Percentiles rank a stretch among this genome's conserved stretches.
Conservation (phyloP, 768 basidiomycete genomes). For the Phlegmacium glaucopus region DNA sequence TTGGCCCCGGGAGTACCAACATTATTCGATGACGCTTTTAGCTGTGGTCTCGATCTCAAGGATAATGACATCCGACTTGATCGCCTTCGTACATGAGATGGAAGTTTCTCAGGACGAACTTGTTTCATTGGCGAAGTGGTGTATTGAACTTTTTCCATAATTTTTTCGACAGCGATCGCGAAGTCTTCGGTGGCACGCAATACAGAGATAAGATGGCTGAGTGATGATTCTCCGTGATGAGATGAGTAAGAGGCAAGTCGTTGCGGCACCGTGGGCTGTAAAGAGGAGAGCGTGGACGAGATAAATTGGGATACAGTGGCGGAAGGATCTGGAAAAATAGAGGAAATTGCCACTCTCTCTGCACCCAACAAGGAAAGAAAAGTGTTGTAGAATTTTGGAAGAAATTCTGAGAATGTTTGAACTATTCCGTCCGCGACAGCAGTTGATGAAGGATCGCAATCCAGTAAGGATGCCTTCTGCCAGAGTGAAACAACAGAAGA, state of each 20-base stretch:
- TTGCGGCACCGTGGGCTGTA: constrained; percentile 80
- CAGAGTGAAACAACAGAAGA: constrained; percentile 63
- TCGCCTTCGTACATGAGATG: constrained; percentile 41
- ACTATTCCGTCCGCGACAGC: constrained; percentile 12
- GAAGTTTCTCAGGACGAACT: constrained; percentile 19
- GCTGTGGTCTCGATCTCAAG: constrained; percentile 41
- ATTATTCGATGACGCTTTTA: constrained; percentile 23
- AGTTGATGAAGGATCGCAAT: constrained; percentile 32
- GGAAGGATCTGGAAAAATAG: constrained; percentile 86
- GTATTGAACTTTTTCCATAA: constrained; percentile 69
- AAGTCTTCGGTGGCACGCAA: constrained; percentile 84
- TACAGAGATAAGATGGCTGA: constrained; percentile 67
- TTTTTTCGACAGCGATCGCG: constrained; percentile 63
- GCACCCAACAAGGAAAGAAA: constrained; percentile 63
- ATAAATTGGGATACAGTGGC: constrained; percentile 78
- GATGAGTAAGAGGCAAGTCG: constrained; percentile 71
- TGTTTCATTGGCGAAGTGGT: constrained; percentile 22
- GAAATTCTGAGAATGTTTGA: constrained; percentile 60
- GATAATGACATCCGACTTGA: constrained; percentile 68
- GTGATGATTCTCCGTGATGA: constrained; percentile 55
- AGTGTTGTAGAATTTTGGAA: constrained; percentile 69
- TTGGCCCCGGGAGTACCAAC: constrained; percentile 18
- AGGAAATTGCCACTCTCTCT: constrained; percentile 71
- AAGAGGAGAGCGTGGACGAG: constrained; percentile 71
- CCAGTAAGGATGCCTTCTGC: constrained; percentile 55